Evolutionary conservation across 768 basidiomycete genomes (phyloP).

Genomic region (Cystobasidium ongulense): DNA sequence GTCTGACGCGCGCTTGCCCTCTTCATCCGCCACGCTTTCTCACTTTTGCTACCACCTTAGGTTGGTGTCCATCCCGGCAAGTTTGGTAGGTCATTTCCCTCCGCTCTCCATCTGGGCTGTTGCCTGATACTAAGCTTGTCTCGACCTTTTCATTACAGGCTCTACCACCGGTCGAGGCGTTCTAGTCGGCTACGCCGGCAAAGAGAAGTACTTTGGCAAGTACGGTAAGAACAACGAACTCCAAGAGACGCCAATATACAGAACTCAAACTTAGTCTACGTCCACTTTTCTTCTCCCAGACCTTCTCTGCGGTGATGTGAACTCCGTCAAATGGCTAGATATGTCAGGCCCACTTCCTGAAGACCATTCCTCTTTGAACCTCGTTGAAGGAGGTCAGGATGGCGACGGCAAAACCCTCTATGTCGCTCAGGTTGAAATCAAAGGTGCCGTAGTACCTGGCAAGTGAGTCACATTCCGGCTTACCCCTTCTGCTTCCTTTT

Average conservation of each 20-base stretch:
- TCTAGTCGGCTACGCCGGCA: neutral
- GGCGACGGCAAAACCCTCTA: neutral
- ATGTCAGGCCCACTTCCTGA: neutral
- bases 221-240: neutral
- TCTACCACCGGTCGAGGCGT: conserved; percentile 5
- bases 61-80: conserved; percentile 13
- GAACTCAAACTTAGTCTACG: too few species aligned
- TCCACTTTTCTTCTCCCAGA: neutral
- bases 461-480: neutral
- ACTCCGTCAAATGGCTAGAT: conserved; percentile 31
- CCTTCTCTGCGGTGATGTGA: conserved; percentile 30
- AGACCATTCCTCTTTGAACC: neutral
- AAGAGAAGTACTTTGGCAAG: conserved; percentile 17
- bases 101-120: too few species aligned
- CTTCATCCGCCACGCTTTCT: neutral
- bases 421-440: neutral
- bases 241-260: too few species aligned
- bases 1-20: neutral
- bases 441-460: conserved; percentile 3
- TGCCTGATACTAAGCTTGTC: too few species aligned
- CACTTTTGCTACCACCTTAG: neutral
- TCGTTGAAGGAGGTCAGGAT: conserved; percentile 23
- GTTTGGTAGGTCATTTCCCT: conserved; percentile 9
- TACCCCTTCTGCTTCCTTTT: neutral
- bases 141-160: neutral